A percentile compares a stretch with the other conserved stretches of the same genome.
Evolutionary conservation across 306 rosid species (phyloP).

Genomic region (Delonix regia): DNA sequence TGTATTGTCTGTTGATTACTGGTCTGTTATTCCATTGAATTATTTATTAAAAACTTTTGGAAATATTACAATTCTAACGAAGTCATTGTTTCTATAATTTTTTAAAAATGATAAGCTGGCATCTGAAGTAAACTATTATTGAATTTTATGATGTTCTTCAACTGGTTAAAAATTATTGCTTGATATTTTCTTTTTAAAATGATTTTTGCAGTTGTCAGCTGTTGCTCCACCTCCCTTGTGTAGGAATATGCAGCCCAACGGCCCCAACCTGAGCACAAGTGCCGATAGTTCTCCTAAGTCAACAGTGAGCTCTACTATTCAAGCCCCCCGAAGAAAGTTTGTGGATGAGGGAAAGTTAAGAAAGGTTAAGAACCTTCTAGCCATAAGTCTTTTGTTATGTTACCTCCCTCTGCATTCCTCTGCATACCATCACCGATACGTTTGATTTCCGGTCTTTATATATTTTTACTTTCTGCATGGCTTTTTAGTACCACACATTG

Average conservation of each 20-base stretch:
- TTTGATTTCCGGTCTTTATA: slow-evolving; percentile 13
- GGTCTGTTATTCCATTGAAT: background rate
- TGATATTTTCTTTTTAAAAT: slow-evolving; percentile 10
- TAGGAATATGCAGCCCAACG: slow-evolving; percentile 74
- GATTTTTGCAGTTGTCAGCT: slow-evolving; percentile 74
- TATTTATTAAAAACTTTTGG: slow-evolving; percentile 6
- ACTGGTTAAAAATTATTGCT: slow-evolving; percentile 19
- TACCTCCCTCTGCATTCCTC: slow-evolving; percentile 25
- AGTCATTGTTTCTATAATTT: slow-evolving; percentile 31
- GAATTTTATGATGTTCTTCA: background rate
- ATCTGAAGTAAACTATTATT: background rate
- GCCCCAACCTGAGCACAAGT: slow-evolving; percentile 60
- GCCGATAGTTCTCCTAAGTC: slow-evolving; percentile 84
- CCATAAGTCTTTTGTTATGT: slow-evolving; percentile 12
- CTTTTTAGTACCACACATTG: slow-evolving; percentile 6
- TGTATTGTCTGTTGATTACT: slow-evolving; percentile 15
- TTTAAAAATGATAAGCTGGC: slow-evolving; percentile 15
- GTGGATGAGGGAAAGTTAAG: slow-evolving; percentile 97
- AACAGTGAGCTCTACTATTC: slow-evolving; percentile 80
- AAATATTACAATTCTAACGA: slow-evolving; percentile 9
- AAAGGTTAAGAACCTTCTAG: slow-evolving; percentile 57
- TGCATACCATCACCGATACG: background rate
- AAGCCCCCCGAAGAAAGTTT: slow-evolving; percentile 93
- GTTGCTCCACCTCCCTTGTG: slow-evolving; percentile 89
- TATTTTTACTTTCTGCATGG: background rate